Conservation (phyloP, 1,284 basidiomycete genomes). For the Tylopilus orsonianus region DNA sequence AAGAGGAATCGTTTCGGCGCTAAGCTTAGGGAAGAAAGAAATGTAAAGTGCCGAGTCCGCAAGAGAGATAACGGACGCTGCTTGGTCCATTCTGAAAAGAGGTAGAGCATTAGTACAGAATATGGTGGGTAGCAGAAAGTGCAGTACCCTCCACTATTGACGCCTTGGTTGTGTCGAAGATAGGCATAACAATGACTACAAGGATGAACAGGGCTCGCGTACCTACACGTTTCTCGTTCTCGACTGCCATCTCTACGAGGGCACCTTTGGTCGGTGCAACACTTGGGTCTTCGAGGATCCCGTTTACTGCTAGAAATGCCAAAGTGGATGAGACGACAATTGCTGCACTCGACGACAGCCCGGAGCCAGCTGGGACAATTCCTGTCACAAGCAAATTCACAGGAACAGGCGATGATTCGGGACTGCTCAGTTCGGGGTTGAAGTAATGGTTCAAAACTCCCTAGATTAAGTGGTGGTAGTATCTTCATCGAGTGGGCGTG, state of each 20-base stretch:
- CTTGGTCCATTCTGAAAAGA: slow-evolving; percentile 72
- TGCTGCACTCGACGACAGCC: slow-evolving; percentile 80
- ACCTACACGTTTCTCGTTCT: slow-evolving; percentile 82
- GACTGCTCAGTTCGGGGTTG: slow-evolving; percentile 25
- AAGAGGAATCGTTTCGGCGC: slow-evolving; percentile 63
- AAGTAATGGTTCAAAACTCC: slow-evolving; percentile 75
- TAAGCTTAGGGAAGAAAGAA: slow-evolving; percentile 76
- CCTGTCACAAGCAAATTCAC: slow-evolving; percentile 75
- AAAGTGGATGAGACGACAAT: slow-evolving; percentile 85
- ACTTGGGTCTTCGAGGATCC: slow-evolving; percentile 47
- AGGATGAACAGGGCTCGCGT: slow-evolving; percentile 22
- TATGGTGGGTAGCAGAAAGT: neutral
- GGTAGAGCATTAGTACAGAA: slow-evolving; percentile 1
- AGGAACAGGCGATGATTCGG: slow-evolving; percentile 44
- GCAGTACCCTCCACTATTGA: slow-evolving; percentile 66
- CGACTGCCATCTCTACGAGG: slow-evolving; percentile 75
- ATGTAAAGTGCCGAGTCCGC: slow-evolving; percentile 75
- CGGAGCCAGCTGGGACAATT: slow-evolving; percentile 79
- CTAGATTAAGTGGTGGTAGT: slow-evolving; percentile 40
- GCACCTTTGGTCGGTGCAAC: slow-evolving; percentile 55
- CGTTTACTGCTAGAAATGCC: slow-evolving; percentile 74
- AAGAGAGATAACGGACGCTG: slow-evolving; percentile 74
- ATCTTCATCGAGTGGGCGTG: neutral
- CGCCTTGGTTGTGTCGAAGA: slow-evolving; percentile 37
- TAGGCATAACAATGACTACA: neutral